Percentiles rank a stretch among this genome's conserved stretches.
phyloP scores from a whole-genome alignment of 1,284 basidiomycete genomes.

The Ceratobasidium theobromae region DNA sequence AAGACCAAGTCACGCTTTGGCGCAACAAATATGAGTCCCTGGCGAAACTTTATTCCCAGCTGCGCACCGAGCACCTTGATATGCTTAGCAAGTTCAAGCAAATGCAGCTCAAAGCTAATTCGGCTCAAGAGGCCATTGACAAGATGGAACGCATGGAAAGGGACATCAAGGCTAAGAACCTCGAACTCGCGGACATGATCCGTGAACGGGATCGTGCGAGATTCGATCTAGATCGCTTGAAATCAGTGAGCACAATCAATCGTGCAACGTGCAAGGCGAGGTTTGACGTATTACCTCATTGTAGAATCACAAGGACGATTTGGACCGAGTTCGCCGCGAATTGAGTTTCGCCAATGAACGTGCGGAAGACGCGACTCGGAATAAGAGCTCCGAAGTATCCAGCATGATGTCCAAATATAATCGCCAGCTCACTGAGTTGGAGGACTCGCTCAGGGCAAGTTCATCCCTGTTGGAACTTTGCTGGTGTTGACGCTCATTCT shows the following conservation, averaged over 20 bases:
- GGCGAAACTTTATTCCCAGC: slow-evolving; percentile 97
- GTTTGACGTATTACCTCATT: background rate
- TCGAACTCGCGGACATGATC: slow-evolving; percentile 99
- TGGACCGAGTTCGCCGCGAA: slow-evolving; percentile 91
- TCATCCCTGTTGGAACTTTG: background rate
- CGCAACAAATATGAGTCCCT: slow-evolving; percentile 98
- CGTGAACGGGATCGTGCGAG: slow-evolving; percentile 94
- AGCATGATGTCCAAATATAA: slow-evolving; percentile 91
- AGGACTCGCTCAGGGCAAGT: slow-evolving; percentile 86
- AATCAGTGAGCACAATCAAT: slow-evolving; percentile 55
- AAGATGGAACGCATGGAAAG: slow-evolving; percentile 99
- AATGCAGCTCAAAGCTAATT: slow-evolving; percentile 97
- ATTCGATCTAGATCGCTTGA: slow-evolving; percentile 95
- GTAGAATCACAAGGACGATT: slow-evolving; percentile 88
- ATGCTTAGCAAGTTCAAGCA: slow-evolving; percentile 97
- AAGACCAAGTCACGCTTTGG: slow-evolving; percentile 97
- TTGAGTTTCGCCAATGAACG: slow-evolving; percentile 97
- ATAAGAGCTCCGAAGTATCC: slow-evolving; percentile 93
- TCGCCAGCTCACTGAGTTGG: slow-evolving; percentile 91
- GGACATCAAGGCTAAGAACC: slow-evolving; percentile 96
- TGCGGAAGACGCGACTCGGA: slow-evolving; percentile 88
- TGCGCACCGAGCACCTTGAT: slow-evolving; percentile 96
- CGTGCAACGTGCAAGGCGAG: background rate
- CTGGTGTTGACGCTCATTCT: background rate
- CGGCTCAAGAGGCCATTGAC: slow-evolving; percentile 98